These are phyloP conservation scores for Murraya paniculata DNA, from an alignment of 345 rosid genomes.

Conservation along the genomic window DNA sequence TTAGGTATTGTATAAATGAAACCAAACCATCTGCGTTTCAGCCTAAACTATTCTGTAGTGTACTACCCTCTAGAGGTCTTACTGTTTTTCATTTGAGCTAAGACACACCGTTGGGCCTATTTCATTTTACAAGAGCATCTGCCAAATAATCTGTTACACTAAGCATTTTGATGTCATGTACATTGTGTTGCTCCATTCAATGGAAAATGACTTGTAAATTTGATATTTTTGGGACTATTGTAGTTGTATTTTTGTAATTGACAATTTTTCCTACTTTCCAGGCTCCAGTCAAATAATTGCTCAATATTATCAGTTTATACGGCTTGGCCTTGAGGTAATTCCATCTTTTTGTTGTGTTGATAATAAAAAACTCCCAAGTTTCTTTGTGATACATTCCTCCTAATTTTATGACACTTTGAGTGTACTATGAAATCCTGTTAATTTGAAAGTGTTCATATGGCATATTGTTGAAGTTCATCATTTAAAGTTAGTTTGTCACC, in stretches of 20 bases:
- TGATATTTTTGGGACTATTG: neutral
- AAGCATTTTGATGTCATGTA: neutral
- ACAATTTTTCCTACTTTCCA: conserved; percentile 14
- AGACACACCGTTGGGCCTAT: too few relatives aligned
- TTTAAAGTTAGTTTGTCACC: neutral
- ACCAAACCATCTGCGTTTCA: neutral
- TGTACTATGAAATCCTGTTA: neutral
- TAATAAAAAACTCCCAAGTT: neutral
- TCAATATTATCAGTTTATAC: conserved; percentile 49
- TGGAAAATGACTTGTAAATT: neutral
- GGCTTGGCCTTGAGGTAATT: conserved; percentile 43
- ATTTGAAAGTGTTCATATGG: too few relatives aligned
- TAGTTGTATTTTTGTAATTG: neutral
- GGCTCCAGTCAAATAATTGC: conserved; percentile 67
- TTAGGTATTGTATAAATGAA: neutral
- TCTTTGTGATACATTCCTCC: neutral
- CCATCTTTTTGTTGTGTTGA: neutral
- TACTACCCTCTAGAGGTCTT: too few relatives aligned
- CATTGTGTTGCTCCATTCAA: neutral
- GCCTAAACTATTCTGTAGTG: too few relatives aligned
- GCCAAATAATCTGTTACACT: neutral
- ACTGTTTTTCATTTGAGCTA: too few relatives aligned
- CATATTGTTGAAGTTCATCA: neutral
- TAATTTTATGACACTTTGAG: neutral
- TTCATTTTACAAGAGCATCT: neutral